These are phyloP conservation scores for Phanerochaete sordida DNA, from an alignment of 768 basidiomycete genomes.

Conservation along the genomic window DNA sequence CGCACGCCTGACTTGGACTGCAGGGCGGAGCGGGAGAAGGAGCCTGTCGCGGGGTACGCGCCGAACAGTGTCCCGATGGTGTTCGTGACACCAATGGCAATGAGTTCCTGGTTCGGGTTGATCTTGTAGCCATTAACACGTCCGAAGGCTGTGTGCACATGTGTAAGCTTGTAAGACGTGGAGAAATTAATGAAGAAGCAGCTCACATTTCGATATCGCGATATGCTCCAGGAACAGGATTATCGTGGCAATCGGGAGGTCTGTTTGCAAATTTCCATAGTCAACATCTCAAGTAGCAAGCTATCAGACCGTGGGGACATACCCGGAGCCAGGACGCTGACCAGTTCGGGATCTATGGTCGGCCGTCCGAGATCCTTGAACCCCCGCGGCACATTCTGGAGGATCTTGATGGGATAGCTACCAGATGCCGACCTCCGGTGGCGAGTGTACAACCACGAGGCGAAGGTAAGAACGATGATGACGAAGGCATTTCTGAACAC, in stretches of 20 bases:
- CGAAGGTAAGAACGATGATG: conserved; percentile 79
- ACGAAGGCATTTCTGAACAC: conserved; percentile 83
- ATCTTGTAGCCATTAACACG: conserved; percentile 94
- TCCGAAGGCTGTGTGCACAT: conserved; percentile 86
- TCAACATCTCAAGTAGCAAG: too few relatives aligned
- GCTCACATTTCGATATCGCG: conserved; percentile 90
- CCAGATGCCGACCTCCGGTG: conserved; percentile 52
- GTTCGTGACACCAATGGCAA: conserved; percentile 97
- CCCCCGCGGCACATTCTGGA: conserved; percentile 80
- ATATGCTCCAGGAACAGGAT: conserved; percentile 94
- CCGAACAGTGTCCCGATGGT: conserved; percentile 85
- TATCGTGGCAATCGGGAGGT: conserved; percentile 84
- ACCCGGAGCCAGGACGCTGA: conserved; percentile 52
- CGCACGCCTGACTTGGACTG: conserved; percentile 92
- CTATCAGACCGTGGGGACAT: neutral
- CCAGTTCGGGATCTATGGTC: conserved; percentile 42
- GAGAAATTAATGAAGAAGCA: neutral
- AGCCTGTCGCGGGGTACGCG: conserved; percentile 96
- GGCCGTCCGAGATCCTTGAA: conserved; percentile 55
- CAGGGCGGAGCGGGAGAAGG: conserved; percentile 96
- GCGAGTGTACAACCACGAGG: conserved; percentile 79
- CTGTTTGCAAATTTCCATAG: conserved; percentile 24
- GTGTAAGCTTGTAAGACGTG: neutral
- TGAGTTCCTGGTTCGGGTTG: conserved; percentile 90
- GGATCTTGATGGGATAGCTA: conserved; percentile 78